phyloP scores from a whole-genome alignment of 1,139 yeast genomes.

The Protomyces inundatus region DNA sequence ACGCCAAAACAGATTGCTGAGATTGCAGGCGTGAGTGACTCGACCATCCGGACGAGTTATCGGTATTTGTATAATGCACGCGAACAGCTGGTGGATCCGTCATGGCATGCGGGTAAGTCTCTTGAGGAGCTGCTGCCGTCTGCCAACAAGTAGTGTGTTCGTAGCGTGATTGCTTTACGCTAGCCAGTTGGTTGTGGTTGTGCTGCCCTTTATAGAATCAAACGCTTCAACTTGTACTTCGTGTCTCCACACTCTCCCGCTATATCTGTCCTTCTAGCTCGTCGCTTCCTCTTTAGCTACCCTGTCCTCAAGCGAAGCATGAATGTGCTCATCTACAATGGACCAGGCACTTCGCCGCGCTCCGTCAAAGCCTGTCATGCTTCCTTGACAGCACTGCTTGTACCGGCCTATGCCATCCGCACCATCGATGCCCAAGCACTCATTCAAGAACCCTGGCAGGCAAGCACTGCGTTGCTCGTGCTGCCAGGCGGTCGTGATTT shows the following conservation, averaged over 20 bases:
- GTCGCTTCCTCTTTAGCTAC: not conserved
- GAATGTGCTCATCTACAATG: slow-evolving; percentile 23
- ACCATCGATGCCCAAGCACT: slow-evolving; percentile 61
- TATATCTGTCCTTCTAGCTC: too few relatives aligned
- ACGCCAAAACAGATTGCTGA: slow-evolving; percentile 81
- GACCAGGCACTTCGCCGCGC: slow-evolving; percentile 13
- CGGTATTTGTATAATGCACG: slow-evolving; percentile 58
- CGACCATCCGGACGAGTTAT: slow-evolving; percentile 90
- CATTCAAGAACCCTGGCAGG: slow-evolving; percentile 78
- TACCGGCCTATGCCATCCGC: slow-evolving; percentile 61
- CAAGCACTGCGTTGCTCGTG: slow-evolving; percentile 62
- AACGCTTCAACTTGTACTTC: too few relatives aligned
- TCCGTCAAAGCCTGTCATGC: slow-evolving; percentile 1
- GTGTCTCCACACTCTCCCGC: too few relatives aligned
- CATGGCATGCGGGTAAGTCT: slow-evolving; percentile 15
- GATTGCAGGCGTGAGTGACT: slow-evolving; percentile 96
- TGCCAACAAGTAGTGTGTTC: slow-evolving; percentile 4
- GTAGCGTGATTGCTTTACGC: not conserved
- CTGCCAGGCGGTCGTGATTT: slow-evolving; percentile 97
- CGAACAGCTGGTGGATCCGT: slow-evolving; percentile 19
- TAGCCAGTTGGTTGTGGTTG: too few relatives aligned
- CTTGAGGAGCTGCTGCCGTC: slow-evolving; percentile 14
- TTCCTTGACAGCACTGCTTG: slow-evolving; percentile 15
- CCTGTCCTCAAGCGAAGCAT: not conserved
- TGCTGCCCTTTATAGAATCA: too few relatives aligned